These are phyloP conservation scores for Torulaspora delbrueckii DNA, from an alignment of 805 yeast genomes.

Conservation along the genomic window DNA sequence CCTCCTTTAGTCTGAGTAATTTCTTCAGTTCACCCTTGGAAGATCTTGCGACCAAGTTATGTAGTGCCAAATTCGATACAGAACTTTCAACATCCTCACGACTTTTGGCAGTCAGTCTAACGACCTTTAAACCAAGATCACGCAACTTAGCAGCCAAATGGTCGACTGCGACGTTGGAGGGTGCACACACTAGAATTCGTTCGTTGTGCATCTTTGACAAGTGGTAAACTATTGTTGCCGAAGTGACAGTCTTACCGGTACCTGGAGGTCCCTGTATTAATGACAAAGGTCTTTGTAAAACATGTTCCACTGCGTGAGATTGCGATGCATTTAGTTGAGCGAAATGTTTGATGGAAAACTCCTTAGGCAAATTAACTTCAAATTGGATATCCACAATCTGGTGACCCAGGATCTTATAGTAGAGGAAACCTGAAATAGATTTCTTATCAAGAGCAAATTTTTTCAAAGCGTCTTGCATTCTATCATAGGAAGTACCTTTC, in stretches of 20 bases:
- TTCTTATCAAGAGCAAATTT: slow-evolving; percentile 63
- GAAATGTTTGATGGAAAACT: slow-evolving; percentile 59
- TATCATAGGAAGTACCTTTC: slow-evolving; percentile 76
- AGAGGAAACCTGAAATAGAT: slow-evolving; percentile 68
- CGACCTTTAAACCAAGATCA: slow-evolving; percentile 68
- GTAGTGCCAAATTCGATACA: slow-evolving; percentile 54
- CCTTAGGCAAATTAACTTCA: slow-evolving; percentile 55
- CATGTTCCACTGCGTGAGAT: slow-evolving; percentile 66
- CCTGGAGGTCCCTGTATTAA: slow-evolving; percentile 96
- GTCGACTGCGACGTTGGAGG: slow-evolving; percentile 93
- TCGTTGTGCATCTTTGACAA: slow-evolving; percentile 56
- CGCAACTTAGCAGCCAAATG: slow-evolving; percentile 74
- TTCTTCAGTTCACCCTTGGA: slow-evolving; percentile 57
- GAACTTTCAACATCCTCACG: slow-evolving; percentile 76
- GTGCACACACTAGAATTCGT: slow-evolving; percentile 83
- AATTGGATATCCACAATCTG: slow-evolving; percentile 61
- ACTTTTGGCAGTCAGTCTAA: slow-evolving; percentile 68
- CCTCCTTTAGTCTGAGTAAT: slow-evolving; percentile 52
- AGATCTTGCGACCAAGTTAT: slow-evolving; percentile 43
- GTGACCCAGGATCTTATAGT: slow-evolving; percentile 76
- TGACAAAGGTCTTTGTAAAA: slow-evolving; percentile 65
- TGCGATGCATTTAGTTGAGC: slow-evolving; percentile 75
- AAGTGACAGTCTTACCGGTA: slow-evolving; percentile 92
- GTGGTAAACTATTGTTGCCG: slow-evolving; percentile 82
- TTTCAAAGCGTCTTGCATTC: slow-evolving; percentile 78